phyloP scores from a whole-genome alignment of 495 filamentous ascomycete species.

The Monascus purpureus region DNA sequence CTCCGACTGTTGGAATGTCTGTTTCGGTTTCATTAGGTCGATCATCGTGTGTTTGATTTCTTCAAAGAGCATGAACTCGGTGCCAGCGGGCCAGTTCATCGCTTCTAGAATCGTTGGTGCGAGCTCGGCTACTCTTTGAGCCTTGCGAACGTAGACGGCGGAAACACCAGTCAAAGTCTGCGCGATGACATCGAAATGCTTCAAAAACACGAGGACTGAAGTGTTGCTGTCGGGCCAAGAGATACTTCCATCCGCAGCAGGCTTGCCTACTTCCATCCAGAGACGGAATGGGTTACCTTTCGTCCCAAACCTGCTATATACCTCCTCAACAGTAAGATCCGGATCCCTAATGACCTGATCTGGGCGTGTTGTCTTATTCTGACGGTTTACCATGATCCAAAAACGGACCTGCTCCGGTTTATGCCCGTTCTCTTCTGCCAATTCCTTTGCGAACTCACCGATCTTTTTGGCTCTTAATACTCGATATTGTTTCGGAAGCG shows the following conservation, averaged over 20 bases:
- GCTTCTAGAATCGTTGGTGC: slow-evolving; percentile 60
- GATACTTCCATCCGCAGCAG: slow-evolving; percentile 49
- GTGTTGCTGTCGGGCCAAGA: slow-evolving; percentile 52
- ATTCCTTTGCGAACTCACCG: slow-evolving; percentile 49
- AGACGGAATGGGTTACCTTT: slow-evolving; percentile 63
- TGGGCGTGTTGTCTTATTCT: slow-evolving; percentile 90
- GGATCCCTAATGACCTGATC: slow-evolving; percentile 69
- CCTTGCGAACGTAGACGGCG: slow-evolving; percentile 73
- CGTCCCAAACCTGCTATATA: slow-evolving; percentile 50
- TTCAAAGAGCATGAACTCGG: slow-evolving; percentile 63
- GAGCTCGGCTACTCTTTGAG: slow-evolving; percentile 79
- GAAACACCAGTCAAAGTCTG: slow-evolving; percentile 65
- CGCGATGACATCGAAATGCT: slow-evolving; percentile 67
- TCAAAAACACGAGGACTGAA: slow-evolving; percentile 76
- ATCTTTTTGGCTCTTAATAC: slow-evolving; percentile 60
- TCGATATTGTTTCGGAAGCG: slow-evolving; percentile 45
- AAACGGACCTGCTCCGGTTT: slow-evolving; percentile 54
- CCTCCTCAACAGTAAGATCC: slow-evolving; percentile 73
- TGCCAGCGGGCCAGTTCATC: slow-evolving; percentile 71
- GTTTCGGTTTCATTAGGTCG: slow-evolving; percentile 81
- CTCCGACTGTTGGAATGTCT: slow-evolving; percentile 76
- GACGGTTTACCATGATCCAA: slow-evolving; percentile 96
- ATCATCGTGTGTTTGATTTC: slow-evolving; percentile 98
- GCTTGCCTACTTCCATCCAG: slow-evolving; percentile 68
- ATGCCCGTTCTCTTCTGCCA: slow-evolving; percentile 52